A percentile compares a stretch with the other conserved stretches of the same genome.
Evolutionary conservation across 192 early-diverging fungal genomes (phyloP).

Genomic region (Linnemannia zychae): DNA sequence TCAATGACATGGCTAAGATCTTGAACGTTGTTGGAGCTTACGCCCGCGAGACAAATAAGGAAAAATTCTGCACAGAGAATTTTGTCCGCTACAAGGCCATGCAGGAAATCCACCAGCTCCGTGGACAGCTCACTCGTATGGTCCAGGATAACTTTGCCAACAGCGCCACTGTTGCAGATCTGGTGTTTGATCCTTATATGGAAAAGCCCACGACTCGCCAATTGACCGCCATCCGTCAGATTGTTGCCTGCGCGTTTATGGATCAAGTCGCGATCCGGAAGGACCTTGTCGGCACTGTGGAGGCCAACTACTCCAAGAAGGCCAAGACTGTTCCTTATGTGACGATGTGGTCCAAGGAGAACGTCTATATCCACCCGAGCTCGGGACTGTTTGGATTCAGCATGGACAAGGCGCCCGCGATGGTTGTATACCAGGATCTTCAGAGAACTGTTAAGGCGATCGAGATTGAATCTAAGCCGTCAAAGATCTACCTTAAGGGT

Average conservation of each 20-base stretch:
- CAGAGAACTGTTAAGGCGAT: slow-evolving; percentile 67
- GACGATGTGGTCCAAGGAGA: slow-evolving; percentile 81
- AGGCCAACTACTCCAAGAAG: slow-evolving; percentile 63
- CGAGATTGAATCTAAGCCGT: slow-evolving; percentile 46
- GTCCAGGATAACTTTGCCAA: slow-evolving; percentile 74
- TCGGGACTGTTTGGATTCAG: slow-evolving; percentile 69
- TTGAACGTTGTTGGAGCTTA: slow-evolving; percentile 93
- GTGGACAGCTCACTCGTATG: slow-evolving; percentile 79
- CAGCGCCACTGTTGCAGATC: slow-evolving; percentile 32
- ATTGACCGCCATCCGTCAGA: slow-evolving; percentile 84
- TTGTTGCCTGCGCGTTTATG: slow-evolving; percentile 89
- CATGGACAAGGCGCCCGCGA: slow-evolving; percentile 71
- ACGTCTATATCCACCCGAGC: slow-evolving; percentile 81
- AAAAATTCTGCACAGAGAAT: slow-evolving; percentile 82
- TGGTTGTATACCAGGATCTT: slow-evolving; percentile 81
- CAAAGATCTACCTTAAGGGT: slow-evolving; percentile 60
- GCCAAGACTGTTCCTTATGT: slow-evolving; percentile 68
- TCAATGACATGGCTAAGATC: slow-evolving; percentile 90
- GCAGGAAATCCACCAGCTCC: slow-evolving; percentile 84
- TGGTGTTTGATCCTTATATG: slow-evolving; percentile 56
- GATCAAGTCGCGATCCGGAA: slow-evolving; percentile 92
- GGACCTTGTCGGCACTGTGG: slow-evolving; percentile 76
- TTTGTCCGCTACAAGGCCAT: slow-evolving; percentile 84
- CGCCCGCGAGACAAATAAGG: slow-evolving; percentile 74
- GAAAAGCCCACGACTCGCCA: slow-evolving; percentile 66